These are phyloP conservation scores for Amyloporia xantha DNA, from an alignment of 768 basidiomycete species.

Conservation along the genomic window DNA sequence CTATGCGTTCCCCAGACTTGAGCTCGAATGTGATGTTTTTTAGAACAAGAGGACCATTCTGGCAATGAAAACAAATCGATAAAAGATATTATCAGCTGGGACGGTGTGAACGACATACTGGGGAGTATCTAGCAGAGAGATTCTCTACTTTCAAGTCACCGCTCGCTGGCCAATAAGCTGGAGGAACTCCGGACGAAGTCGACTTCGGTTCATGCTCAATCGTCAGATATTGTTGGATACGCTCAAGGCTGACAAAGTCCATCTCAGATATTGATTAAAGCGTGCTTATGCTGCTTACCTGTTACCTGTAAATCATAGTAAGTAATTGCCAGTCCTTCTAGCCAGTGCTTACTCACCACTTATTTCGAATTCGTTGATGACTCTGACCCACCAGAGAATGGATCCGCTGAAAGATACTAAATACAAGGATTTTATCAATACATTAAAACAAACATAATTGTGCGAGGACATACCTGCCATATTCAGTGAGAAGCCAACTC, in stretches of 20 bases:
- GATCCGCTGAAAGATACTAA: conserved; percentile 50
- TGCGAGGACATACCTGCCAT: conserved; percentile 31
- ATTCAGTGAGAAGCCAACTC: conserved; percentile 33
- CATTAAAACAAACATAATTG: neutral
- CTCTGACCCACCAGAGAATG: conserved; percentile 47
- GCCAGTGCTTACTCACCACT: conserved; percentile 25
- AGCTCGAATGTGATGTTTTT: conserved; percentile 46
- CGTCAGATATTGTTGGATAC: conserved; percentile 39
- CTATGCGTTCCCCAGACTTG: conserved; percentile 51
- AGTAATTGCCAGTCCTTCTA: neutral
- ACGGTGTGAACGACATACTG: conserved; percentile 2
- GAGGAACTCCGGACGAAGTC: conserved; percentile 31
- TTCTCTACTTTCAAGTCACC: conserved; percentile 38
- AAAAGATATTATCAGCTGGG: neutral
- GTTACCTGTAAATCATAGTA: conserved; percentile 29
- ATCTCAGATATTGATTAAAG: neutral
- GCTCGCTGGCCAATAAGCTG: conserved; percentile 47
- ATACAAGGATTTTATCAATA: conserved; percentile 12
- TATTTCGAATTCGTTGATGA: conserved; percentile 40
- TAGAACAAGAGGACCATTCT: conserved; percentile 49
- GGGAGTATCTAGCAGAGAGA: conserved; percentile 34
- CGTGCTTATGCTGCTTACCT: conserved; percentile 16
- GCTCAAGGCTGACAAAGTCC: conserved; percentile 23
- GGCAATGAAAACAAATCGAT: neutral
- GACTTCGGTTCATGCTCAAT: conserved; percentile 42